Percentiles rank a stretch among this genome's conserved stretches.
These are phyloP conservation scores for Fraxinus dipetala DNA, from an alignment of 305 asterid species.

Conservation along the genomic window DNA sequence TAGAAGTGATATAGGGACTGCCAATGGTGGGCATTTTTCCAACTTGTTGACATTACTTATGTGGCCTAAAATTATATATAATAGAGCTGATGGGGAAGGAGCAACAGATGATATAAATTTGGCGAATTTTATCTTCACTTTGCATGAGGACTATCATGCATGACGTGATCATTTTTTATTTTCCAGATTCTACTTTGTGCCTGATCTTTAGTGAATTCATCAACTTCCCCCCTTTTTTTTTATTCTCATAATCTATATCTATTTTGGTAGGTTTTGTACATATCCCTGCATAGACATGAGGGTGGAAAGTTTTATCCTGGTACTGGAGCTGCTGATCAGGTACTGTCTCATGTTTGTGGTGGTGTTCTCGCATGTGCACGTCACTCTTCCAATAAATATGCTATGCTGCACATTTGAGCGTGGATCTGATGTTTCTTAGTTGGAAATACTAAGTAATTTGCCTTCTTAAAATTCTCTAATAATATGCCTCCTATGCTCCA, in stretches of 20 bases:
- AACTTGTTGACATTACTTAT: neutral
- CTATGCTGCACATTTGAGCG: slow-evolving; percentile 12
- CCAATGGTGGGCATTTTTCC: neutral
- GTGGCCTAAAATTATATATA: neutral
- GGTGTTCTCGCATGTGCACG: neutral
- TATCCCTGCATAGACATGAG: slow-evolving; percentile 91
- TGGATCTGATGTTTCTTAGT: neutral
- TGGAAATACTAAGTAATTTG: neutral
- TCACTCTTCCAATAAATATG: slow-evolving; percentile 10
- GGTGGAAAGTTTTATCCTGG: slow-evolving; percentile 96
- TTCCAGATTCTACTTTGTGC: slow-evolving; percentile 7
- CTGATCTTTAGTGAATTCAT: neutral
- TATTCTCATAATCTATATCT: slow-evolving; percentile 11
- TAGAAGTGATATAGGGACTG: neutral
- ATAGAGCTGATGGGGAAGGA: neutral
- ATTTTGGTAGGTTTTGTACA: slow-evolving; percentile 71
- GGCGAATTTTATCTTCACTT: neutral
- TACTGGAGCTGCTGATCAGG: slow-evolving; percentile 95
- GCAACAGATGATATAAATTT: neutral
- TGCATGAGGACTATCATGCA: slow-evolving; percentile 10
- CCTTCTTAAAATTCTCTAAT: neutral
- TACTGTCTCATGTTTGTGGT: slow-evolving; percentile 24
- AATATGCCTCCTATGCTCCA: neutral
- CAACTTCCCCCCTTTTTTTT: slow-evolving; percentile 2
- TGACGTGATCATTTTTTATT: slow-evolving; percentile 18